A percentile compares a stretch with the other conserved stretches of the same genome.
phyloP scores from a whole-genome alignment of 2,329 filamentous ascomycete genomes.

The Falciphora oryzae region DNA sequence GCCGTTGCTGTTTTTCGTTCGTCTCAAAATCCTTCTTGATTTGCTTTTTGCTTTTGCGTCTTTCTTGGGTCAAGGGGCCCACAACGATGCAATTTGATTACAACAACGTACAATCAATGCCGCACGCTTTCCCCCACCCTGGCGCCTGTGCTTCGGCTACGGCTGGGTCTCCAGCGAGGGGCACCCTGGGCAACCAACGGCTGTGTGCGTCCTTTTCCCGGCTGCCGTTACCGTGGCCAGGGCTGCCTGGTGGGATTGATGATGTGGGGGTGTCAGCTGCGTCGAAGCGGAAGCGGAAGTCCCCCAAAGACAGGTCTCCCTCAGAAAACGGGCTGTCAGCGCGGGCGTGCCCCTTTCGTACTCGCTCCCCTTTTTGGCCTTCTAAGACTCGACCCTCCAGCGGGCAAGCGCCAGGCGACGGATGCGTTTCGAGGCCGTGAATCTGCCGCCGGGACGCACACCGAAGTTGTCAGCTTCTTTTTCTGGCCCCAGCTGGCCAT shows the following conservation, averaged over 20 bases:
- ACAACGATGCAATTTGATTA: background rate
- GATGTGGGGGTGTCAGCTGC: background rate
- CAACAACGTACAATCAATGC: background rate
- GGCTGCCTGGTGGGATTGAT: background rate
- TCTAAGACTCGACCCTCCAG: background rate
- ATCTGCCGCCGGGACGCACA: background rate
- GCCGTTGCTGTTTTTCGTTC: background rate
- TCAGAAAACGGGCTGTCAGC: background rate
- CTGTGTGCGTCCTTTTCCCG: background rate
- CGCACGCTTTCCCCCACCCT: background rate
- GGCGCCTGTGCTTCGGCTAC: background rate
- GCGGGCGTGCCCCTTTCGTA: background rate
- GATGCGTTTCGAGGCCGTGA: background rate
- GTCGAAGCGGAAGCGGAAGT: background rate
- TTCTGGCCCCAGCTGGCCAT: background rate
- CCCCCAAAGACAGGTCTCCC: background rate
- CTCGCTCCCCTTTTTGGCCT: background rate
- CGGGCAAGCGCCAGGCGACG: background rate
- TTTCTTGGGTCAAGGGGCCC: no score
- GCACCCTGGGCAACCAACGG: background rate
- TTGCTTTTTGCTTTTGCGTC: background rate
- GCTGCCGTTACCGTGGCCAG: background rate
- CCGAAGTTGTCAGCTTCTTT: background rate
- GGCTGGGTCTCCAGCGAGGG: background rate
- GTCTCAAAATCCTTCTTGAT: background rate